Evolutionary conservation across 805 yeast genomes (phyloP), one percentile per base, ranked within the genome.

Genomic region (Saturnispora ahearnii): DNA sequence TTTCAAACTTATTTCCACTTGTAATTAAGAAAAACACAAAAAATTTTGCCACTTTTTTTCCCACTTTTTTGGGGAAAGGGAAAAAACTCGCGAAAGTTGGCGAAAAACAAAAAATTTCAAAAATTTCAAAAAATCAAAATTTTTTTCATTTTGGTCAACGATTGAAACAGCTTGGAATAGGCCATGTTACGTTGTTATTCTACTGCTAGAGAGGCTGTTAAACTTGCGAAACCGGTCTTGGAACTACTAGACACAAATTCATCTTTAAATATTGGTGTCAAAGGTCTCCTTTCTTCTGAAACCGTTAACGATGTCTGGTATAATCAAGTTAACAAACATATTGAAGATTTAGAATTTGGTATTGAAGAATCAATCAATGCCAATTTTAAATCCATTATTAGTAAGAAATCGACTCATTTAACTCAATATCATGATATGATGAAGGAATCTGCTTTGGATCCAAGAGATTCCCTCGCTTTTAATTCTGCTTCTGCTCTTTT

Each of bases 241-340:
- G 45, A 41, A n/a, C 7, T 41, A 3, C 26, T 46, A 6, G 50
- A 46, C 11, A 15, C 33, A n/a, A 28, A 28, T 41, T 41, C 13
- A 15, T 12, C 29, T 1, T 30, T 34, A 29, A 26, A 61, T 3
- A 31, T 59, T 1, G 79, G 79, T 11, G 66, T 80, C 22, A 64
- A 68, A 1, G 85, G 85, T 2, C 62, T 81, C 4, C 69, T 75
- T 50, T 70, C 79, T 3, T 46, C 69, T 1, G 54, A 68, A 41
- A 79, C 81, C 9, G 58, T 79, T n/a, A 59, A 73, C 12, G 75
- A 71, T 51, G 73, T 77, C 3, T 80, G 82, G 78, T 71, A 65
- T 53, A 66, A 70, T 22, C 71, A 79, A 57, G 68, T 73, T 3
- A 62, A 64, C 3, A 32, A 53, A 8, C 71, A 72, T 46, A 65